Conservation (phyloP, 2,329 filamentous ascomycete genomes). For the Balansia obtecta region DNA sequence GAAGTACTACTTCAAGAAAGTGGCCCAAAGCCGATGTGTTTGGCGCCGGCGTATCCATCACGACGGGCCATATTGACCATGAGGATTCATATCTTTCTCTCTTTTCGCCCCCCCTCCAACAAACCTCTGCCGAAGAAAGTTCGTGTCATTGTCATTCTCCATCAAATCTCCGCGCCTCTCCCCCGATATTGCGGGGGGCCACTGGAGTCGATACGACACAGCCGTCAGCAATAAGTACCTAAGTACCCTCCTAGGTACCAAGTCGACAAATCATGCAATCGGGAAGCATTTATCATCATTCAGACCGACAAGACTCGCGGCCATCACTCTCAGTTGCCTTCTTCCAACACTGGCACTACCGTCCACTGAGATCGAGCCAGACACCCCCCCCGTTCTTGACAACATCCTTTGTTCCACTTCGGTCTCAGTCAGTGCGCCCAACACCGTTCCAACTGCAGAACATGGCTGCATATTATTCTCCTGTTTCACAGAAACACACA, state of each 20-base stretch:
- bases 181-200: background rate
- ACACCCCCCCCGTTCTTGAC: background rate
- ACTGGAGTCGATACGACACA: no score
- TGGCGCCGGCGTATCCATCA: no score
- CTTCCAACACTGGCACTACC: background rate
- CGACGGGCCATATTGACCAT: background rate
- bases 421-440: background rate
- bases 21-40: no score
- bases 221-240: no score
- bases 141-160: background rate
- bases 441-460: background rate
- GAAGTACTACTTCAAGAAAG: no score
- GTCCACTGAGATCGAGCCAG: background rate
- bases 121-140: no score
- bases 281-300: background rate
- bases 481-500: background rate
- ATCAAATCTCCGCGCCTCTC: background rate
- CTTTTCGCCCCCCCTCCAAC: no score
- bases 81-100: background rate
- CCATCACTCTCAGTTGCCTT: background rate
- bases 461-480: background rate
- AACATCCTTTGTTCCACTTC: constrained; percentile 2
- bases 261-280: background rate
- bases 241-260: no score
- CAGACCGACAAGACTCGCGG: background rate